Evolutionary conservation across 2,329 filamentous ascomycete genomes (phyloP).

Genomic region (Xylariaceae sp.): DNA sequence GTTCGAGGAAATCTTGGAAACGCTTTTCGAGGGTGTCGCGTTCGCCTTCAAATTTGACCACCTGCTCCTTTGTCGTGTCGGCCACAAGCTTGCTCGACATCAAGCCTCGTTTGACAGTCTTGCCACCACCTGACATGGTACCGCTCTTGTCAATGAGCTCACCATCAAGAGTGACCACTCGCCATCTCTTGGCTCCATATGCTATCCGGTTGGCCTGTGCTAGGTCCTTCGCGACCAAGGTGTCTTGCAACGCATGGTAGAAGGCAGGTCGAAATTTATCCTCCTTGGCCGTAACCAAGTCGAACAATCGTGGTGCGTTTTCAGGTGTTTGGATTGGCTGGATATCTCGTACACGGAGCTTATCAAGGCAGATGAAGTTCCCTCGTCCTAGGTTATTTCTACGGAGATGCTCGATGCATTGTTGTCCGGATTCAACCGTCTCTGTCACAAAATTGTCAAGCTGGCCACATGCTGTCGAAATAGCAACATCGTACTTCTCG

Average conservation of each 20-base stretch:
- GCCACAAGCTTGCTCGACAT: slow-evolving; percentile 97
- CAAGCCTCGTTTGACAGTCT: slow-evolving; percentile 78
- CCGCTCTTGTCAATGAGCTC: slow-evolving; percentile 97
- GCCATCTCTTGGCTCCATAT: slow-evolving; percentile 88
- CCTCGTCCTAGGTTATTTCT: slow-evolving; percentile 96
- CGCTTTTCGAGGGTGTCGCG: slow-evolving; percentile 78
- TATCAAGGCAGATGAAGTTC: slow-evolving; percentile 94
- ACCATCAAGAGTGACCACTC: slow-evolving; percentile 90
- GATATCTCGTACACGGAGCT: slow-evolving; percentile 72
- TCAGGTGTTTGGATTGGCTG: slow-evolving; percentile 82
- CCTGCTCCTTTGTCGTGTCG: slow-evolving; percentile 82
- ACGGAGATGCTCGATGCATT: slow-evolving; percentile 94
- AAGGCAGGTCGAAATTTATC: slow-evolving; percentile 85
- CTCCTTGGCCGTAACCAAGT: slow-evolving; percentile 84
- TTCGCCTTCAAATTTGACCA: slow-evolving; percentile 78
- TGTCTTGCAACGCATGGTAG: slow-evolving; percentile 92
- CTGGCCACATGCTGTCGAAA: slow-evolving; percentile 87
- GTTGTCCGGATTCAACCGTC: slow-evolving; percentile 89
- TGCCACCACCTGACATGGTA: slow-evolving; percentile 97
- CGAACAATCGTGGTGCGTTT: slow-evolving; percentile 85
- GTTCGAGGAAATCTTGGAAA: slow-evolving; percentile 78
- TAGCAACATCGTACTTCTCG: slow-evolving; percentile 91
- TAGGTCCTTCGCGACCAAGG: slow-evolving; percentile 84
- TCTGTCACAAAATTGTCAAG: slow-evolving; percentile 97
- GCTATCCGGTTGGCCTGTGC: slow-evolving; percentile 97